Evolutionary conservation across 805 yeast genomes (phyloP).

Genomic region (Saturnispora gosingensis): DNA sequence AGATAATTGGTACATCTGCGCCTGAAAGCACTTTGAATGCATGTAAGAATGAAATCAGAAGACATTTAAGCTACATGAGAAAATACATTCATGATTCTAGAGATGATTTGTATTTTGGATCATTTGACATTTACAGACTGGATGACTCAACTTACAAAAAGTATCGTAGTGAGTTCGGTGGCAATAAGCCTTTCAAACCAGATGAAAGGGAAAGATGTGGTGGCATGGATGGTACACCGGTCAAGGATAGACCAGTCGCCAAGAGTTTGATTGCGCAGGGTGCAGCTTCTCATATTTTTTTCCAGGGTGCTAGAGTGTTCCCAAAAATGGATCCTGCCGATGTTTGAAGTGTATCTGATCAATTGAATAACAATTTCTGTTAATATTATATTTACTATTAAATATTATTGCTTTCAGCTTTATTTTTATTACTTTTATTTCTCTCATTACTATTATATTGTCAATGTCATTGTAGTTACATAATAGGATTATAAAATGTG

Average conservation of each 20-base stretch:
- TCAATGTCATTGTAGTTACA: not conserved
- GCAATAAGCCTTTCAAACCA: constrained; percentile 39
- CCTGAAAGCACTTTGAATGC: constrained; percentile 27
- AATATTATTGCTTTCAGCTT: not conserved
- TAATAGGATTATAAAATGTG: not conserved
- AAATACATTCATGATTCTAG: constrained; percentile 46
- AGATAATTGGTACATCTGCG: constrained; percentile 27
- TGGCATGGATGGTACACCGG: constrained; percentile 27
- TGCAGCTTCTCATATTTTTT: constrained; percentile 60
- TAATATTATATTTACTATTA: too few relatives aligned
- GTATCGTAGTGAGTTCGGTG: constrained; percentile 48
- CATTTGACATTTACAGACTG: constrained; percentile 48
- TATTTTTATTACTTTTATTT: not conserved
- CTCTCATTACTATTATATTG: not conserved
- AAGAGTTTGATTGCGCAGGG: constrained; percentile 50
- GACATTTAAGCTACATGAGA: constrained; percentile 49
- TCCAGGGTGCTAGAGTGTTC: constrained; percentile 54
- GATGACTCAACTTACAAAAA: constrained; percentile 41
- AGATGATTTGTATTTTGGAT: constrained; percentile 52
- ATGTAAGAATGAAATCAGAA: constrained; percentile 34
- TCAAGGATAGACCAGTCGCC: constrained; percentile 27
- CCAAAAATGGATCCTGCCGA: constrained; percentile 28
- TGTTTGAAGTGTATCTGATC: not conserved
- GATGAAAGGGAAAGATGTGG: constrained; percentile 43
- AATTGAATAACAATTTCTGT: not conserved